These are phyloP conservation scores for Aspergillus udagawae DNA, from an alignment of 2,329 filamentous ascomycete genomes.

Conservation along the genomic window DNA sequence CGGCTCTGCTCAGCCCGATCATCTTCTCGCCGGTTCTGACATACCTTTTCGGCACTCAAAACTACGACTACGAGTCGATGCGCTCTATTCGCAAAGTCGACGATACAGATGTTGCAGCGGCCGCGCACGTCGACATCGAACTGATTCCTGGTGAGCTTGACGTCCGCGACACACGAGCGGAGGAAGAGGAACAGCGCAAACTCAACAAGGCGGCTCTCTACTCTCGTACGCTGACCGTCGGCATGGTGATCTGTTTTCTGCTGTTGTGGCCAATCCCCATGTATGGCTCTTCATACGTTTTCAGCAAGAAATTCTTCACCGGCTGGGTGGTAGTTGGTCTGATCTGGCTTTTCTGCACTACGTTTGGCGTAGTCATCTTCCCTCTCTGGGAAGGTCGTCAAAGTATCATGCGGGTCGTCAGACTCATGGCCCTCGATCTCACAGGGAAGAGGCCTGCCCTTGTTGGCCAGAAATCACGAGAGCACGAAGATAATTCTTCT, in stretches of 20 bases:
- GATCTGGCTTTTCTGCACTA: constrained; percentile 72
- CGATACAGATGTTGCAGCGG: constrained; percentile 66
- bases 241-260: constrained; percentile 66
- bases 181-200: constrained; percentile 45
- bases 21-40: constrained; percentile 75
- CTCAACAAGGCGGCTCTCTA: constrained; percentile 53
- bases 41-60: constrained; percentile 62
- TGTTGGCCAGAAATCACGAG: constrained; percentile 35
- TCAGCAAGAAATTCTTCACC: constrained; percentile 76
- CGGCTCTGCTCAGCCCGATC: constrained; percentile 71
- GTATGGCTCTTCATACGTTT: constrained; percentile 79
- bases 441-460: constrained; percentile 36
- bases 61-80: constrained; percentile 88
- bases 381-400: constrained; percentile 74
- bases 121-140: constrained; percentile 63
- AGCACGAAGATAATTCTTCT: constrained; percentile 41
- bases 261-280: constrained; percentile 91
- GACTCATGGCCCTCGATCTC: constrained; percentile 60
- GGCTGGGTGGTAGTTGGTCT: constrained; percentile 76
- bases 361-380: constrained; percentile 72
- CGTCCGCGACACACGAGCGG: constrained; percentile 33
- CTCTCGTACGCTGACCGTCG: constrained; percentile 55
- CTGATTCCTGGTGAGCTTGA: constrained; percentile 52
- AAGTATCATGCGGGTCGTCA: constrained; percentile 60
- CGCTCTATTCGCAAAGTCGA: constrained; percentile 71